Evolutionary conservation across 768 basidiomycete genomes (phyloP).

Genomic region (Neoboletus magnificus): DNA sequence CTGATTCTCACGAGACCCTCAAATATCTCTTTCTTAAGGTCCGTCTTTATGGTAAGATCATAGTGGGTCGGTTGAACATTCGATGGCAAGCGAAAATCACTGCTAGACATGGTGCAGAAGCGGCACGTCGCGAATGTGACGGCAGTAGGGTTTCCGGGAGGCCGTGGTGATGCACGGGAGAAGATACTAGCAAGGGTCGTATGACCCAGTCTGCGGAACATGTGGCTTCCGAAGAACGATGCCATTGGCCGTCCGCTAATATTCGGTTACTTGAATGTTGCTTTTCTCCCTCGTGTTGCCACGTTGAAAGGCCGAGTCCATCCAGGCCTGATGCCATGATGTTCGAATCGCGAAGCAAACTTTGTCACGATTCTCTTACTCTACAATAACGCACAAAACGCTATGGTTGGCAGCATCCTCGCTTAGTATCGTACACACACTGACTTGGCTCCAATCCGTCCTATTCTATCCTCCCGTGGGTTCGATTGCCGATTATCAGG

Average conservation of each 20-base stretch:
- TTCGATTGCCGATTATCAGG: neutral
- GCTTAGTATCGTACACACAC: neutral
- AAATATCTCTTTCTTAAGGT: constrained; percentile 74
- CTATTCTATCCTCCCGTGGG: neutral
- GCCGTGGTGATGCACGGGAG: neutral
- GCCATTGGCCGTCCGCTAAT: constrained; percentile 10
- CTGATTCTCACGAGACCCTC: constrained; percentile 72
- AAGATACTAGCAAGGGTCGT: neutral
- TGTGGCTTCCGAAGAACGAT: constrained; percentile 6
- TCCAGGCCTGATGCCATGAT: no score
- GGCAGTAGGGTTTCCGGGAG: neutral
- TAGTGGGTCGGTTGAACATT: constrained; percentile 73
- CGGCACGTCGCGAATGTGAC: constrained; percentile 1
- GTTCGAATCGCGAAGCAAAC: neutral
- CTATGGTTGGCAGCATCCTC: neutral
- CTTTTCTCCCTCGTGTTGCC: neutral
- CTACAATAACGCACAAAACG: neutral
- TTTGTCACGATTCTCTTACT: neutral
- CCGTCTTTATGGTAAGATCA: constrained; percentile 74
- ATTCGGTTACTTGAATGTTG: neutral
- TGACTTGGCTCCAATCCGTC: neutral
- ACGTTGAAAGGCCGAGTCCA: neutral
- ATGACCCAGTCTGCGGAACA: constrained; percentile 4
- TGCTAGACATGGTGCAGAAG: constrained; percentile 13
- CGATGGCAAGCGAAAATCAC: constrained; percentile 53